These are phyloP conservation scores for Solanum hybrid DNA, from an alignment of 305 asterid genomes.

Conservation along the genomic window DNA sequence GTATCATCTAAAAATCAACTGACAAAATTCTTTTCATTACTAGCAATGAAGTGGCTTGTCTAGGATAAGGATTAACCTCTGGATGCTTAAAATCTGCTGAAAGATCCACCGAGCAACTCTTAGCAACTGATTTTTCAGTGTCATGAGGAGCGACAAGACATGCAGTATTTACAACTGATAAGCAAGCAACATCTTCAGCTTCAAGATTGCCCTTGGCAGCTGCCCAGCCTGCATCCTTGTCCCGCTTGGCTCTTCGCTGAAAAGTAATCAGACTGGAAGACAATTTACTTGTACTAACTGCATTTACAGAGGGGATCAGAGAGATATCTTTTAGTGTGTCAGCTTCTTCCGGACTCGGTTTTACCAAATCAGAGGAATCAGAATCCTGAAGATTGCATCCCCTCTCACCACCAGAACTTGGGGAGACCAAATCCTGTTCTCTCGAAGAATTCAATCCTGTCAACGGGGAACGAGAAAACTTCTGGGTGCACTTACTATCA, in stretches of 20 bases:
- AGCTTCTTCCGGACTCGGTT: conserved; percentile 17
- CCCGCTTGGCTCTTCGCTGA: conserved; percentile 45
- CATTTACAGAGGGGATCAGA: conserved; percentile 5
- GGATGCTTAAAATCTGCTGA: conserved; percentile 22
- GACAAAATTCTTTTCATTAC: conserved; percentile 17
- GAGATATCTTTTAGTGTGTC: conserved; percentile 15
- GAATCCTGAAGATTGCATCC: not conserved
- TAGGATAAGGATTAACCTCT: conserved; percentile 17
- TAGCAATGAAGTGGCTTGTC: not conserved
- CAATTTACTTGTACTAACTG: conserved; percentile 21
- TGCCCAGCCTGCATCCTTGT: conserved; percentile 15
- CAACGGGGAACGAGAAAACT: conserved; percentile 7
- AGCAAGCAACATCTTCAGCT: conserved; percentile 7
- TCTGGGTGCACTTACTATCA: conserved; percentile 20
- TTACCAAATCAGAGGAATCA: conserved; percentile 6
- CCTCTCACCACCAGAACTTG: conserved; percentile 13
- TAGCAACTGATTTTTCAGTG: conserved; percentile 14
- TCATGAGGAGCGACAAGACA: conserved; percentile 6
- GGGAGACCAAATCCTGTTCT: conserved; percentile 10
- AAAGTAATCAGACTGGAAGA: conserved; percentile 38
- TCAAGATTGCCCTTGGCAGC: conserved; percentile 1
- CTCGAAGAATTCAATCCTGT: conserved; percentile 10
- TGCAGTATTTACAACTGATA: conserved; percentile 11
- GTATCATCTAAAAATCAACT: not conserved
- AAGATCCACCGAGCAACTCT: conserved; percentile 15